These are phyloP conservation scores for Shiraia sp. DNA, from an alignment of 2,329 filamentous ascomycete genomes.

Conservation along the genomic window DNA sequence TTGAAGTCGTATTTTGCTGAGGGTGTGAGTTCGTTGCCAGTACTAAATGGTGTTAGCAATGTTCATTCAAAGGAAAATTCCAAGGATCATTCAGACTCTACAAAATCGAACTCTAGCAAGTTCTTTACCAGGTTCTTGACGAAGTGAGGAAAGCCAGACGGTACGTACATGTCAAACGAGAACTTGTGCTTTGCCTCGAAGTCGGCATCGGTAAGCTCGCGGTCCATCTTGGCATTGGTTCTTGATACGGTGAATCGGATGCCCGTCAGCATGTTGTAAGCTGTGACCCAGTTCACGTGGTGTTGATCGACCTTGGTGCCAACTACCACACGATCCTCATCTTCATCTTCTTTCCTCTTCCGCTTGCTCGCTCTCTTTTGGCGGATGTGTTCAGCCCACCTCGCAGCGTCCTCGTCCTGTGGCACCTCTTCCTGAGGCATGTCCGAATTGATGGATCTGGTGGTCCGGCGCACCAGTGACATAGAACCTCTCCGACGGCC, in stretches of 20 bases:
- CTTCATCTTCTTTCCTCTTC: conserved; percentile 83
- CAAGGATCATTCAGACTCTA: conserved; percentile 14
- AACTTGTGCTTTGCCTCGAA: conserved; percentile 96
- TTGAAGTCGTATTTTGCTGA: conserved; percentile 99
- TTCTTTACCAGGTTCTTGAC: conserved; percentile 13
- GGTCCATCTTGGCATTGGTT: conserved; percentile 95
- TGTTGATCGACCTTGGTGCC: conserved; percentile 97
- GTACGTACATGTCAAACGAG: conserved; percentile 90
- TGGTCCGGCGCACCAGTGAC: conserved; percentile 77
- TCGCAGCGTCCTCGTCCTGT: conserved; percentile 85
- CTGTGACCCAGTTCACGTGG: conserved; percentile 95
- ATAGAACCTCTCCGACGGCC: conserved; percentile 78
- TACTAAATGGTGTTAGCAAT: conserved; percentile 58
- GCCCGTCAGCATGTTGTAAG: conserved; percentile 99
- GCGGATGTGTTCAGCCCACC: conserved; percentile 91
- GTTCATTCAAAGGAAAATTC: not conserved
- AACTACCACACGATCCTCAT: conserved; percentile 86
- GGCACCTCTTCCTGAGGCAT: conserved; percentile 79
- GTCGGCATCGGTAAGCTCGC: conserved; percentile 85
- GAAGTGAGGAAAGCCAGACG: conserved; percentile 19
- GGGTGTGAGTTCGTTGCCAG: conserved; percentile 94
- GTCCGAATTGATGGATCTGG: conserved; percentile 84
- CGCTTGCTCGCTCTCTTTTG: conserved; percentile 89
- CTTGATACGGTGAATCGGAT: conserved; percentile 96
- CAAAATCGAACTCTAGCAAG: conserved; percentile 16